Evolutionary conservation across 2,329 filamentous ascomycete genomes (phyloP), one percentile per base, ranked within the genome.

Genomic region (Colletotrichum cereale): DNA sequence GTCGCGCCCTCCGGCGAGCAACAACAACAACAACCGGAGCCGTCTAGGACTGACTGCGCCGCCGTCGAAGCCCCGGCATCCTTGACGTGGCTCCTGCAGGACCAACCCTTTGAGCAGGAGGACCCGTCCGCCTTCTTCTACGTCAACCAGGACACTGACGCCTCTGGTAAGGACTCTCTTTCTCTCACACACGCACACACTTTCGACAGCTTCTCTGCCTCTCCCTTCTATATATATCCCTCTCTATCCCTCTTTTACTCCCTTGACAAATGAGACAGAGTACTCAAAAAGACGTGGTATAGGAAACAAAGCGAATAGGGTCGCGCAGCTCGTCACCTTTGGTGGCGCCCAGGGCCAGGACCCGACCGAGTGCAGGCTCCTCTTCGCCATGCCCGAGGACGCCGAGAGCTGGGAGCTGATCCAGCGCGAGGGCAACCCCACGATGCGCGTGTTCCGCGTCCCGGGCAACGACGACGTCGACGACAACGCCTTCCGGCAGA

Each of bases 371-470:
- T 72, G 70, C 18, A 56, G 55, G 11, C 70, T 72, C 44, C n/a
- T 71, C 26, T 71, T 72, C 56, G 42, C 60, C 44, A 69, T 72
- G 70, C 70, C 70, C 48, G 70, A 72, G 56, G 70, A 72, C 50
- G 34, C 70, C 40, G 70, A 72, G 66, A 72, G 70, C 70, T 72
- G 70, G 70, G 67, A 71, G 36, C 70, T 72, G 66, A 66, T 72
- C 61, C 70, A 72, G 61, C 67, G 55, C 66, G 70, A 72, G 70
- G 70, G 70, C 47, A n/a, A n/a, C 55, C 34, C 66, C 38, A 31
- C 62, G 12, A 42, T 72, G 60, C 38, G 56, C 29, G 70, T 72
- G 18, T 72, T 65, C 57, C 47, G 56, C 34, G 40, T 71, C 48
- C 61, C 66, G 29, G 34, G n/a, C 24, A 14, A 61, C 11, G 36